Percentiles rank a stretch among this genome's conserved stretches.
phyloP scores from a whole-genome alignment of 768 basidiomycete species.

The Lentinula sp. region DNA sequence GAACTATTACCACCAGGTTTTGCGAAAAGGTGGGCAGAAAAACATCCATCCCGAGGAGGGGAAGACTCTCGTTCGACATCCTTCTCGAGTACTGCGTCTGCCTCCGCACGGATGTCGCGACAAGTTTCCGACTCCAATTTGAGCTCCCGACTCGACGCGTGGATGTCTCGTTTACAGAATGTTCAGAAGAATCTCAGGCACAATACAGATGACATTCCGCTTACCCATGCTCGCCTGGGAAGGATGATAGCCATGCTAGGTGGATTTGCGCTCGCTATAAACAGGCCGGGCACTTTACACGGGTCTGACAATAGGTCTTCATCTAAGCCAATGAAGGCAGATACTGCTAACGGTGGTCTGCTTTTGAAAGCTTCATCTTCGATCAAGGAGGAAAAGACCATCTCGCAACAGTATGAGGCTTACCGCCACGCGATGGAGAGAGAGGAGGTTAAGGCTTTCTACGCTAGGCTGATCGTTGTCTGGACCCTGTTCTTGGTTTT shows the following conservation, averaged over 20 bases:
- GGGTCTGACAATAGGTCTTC: not conserved
- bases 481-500: constrained; percentile 65
- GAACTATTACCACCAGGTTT: constrained; percentile 39
- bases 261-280: constrained; percentile 39
- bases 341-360: not conserved
- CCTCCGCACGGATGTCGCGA: not conserved
- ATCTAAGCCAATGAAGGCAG: constrained; percentile 4
- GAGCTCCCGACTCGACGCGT: not conserved
- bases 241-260: constrained; percentile 52
- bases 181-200: not conserved
- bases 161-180: constrained; percentile 3
- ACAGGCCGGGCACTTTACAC: constrained; percentile 13
- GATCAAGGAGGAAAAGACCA: constrained; percentile 10
- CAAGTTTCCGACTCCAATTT: not conserved
- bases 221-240: constrained; percentile 54
- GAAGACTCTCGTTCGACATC: not conserved
- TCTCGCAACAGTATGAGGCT: constrained; percentile 23
- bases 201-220: constrained; percentile 18
- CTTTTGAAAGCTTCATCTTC: not conserved
- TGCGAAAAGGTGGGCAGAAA: constrained; percentile 13
- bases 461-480: constrained; percentile 48
- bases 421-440: constrained; percentile 22
- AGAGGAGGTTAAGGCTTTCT: constrained; percentile 53
- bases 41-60: not conserved
- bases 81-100: not conserved